A percentile compares a stretch with the other conserved stretches of the same genome.
These are phyloP conservation scores for Neospora caninum DNA, from an alignment of 169 alveolate genomes.

Conservation along the genomic window DNA sequence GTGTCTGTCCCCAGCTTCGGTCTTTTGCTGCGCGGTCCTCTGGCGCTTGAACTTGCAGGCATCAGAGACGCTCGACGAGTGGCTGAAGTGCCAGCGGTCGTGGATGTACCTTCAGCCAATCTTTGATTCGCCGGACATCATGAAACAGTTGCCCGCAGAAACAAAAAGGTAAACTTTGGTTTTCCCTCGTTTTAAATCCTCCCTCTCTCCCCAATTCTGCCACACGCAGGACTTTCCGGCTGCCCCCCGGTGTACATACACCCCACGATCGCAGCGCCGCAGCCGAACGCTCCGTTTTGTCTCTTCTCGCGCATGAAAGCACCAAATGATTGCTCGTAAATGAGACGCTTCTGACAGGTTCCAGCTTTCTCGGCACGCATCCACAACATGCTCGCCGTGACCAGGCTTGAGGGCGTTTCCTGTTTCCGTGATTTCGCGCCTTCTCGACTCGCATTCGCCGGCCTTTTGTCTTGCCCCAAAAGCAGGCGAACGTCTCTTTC, in stretches of 20 bases:
- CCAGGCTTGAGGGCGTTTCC: too few species aligned
- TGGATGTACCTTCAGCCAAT: constrained; percentile 86
- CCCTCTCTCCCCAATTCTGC: background rate
- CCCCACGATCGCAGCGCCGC: too few species aligned
- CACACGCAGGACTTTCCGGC: background rate
- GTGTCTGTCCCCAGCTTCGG: too few species aligned
- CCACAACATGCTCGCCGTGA: too few species aligned
- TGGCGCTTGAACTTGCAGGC: constrained; percentile 47
- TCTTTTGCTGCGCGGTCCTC: too few species aligned
- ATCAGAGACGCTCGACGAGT: constrained; percentile 73
- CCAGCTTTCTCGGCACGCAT: too few species aligned
- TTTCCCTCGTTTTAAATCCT: background rate
- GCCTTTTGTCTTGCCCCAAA: background rate
- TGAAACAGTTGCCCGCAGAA: constrained; percentile 81
- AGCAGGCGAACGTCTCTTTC: background rate
- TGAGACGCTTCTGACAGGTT: too few species aligned
- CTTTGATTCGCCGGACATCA: constrained; percentile 85
- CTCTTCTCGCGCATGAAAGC: too few species aligned
- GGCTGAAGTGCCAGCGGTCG: constrained; percentile 78
- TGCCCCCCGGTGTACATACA: background rate
- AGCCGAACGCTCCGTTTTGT: background rate
- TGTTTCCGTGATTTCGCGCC: too few species aligned
- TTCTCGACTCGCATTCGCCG: background rate
- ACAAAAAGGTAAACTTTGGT: constrained; percentile 58
- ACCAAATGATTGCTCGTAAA: too few species aligned